Conservation (phyloP, 2,329 filamentous ascomycete species). For the Fusarium albosuccineum region DNA sequence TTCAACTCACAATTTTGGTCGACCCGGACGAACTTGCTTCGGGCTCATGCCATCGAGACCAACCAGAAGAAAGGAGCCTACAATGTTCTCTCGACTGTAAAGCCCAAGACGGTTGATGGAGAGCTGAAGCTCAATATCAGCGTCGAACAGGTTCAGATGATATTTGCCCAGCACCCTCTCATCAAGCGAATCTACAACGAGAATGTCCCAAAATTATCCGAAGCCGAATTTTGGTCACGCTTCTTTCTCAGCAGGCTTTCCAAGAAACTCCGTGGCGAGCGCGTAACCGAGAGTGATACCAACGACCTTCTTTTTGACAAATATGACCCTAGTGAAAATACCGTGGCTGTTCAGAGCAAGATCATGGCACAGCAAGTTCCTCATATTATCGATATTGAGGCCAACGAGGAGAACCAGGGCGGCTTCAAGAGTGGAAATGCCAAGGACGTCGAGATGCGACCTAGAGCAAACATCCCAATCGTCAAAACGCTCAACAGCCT, state of each 20-base stretch:
- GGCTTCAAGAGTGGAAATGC: constrained; percentile 84
- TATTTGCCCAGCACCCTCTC: constrained; percentile 92
- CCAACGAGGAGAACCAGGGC: constrained; percentile 95
- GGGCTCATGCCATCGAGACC: constrained; percentile 90
- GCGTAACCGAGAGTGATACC: constrained; percentile 81
- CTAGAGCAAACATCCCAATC: constrained; percentile 84
- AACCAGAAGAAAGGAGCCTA: constrained; percentile 90
- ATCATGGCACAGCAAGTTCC: constrained; percentile 78
- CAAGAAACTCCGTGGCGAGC: constrained; percentile 92
- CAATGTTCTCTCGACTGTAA: constrained; percentile 92
- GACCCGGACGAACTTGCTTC: constrained; percentile 84
- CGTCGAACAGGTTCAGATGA: constrained; percentile 91
- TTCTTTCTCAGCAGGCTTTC: constrained; percentile 94
- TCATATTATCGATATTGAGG: constrained; percentile 91
- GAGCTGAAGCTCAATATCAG: constrained; percentile 86
- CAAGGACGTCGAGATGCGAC: constrained; percentile 91
- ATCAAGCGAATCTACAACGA: constrained; percentile 94
- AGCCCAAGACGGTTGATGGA: constrained; percentile 66
- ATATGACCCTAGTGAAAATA: constrained; percentile 82
- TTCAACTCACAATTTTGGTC: constrained; percentile 98
- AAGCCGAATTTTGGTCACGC: constrained; percentile 89
- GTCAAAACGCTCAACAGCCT: constrained; percentile 90
- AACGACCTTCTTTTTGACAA: constrained; percentile 86
- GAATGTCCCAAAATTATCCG: constrained; percentile 84
- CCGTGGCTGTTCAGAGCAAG: constrained; percentile 63